A percentile compares a stretch with the other conserved stretches of the same genome.
These are phyloP conservation scores for Lentinus polychrous DNA, from an alignment of 1,284 basidiomycete genomes.

Conservation along the genomic window DNA sequence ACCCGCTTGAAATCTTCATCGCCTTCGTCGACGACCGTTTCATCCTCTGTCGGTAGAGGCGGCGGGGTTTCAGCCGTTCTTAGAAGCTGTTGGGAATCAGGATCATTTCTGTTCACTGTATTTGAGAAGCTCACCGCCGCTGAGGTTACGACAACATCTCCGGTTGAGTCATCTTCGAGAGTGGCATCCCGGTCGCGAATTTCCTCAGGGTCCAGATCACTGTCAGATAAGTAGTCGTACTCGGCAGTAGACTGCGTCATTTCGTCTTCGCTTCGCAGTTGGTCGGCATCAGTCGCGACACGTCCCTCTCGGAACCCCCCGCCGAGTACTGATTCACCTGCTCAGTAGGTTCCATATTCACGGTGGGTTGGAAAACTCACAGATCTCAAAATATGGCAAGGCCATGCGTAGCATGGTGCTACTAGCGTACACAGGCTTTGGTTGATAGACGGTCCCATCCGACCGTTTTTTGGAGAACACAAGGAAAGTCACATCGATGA, in stretches of 20 bases:
- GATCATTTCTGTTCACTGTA: no score
- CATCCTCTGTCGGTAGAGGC: no score
- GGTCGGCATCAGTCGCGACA: background rate
- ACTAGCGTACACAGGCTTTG: constrained; percentile 12
- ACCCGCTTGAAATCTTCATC: no score
- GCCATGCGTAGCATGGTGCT: constrained; percentile 8
- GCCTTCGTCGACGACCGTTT: no score
- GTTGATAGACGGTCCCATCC: constrained; percentile 7
- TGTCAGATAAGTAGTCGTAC: background rate
- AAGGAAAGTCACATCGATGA: constrained; percentile 13
- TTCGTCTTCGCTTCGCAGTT: background rate
- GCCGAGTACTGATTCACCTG: background rate
- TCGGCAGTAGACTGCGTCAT: background rate
- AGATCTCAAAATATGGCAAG: constrained; percentile 10
- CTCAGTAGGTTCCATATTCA: background rate
- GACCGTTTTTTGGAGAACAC: constrained; percentile 9
- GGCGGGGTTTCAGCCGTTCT: no score
- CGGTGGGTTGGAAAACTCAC: constrained; percentile 4
- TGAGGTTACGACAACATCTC: no score
- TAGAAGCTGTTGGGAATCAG: no score
- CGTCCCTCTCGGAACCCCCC: background rate
- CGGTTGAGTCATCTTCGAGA: background rate
- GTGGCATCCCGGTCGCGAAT: background rate
- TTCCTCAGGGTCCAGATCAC: background rate
- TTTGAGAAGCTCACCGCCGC: no score